Evolutionary conservation across 176 grass and related monocot species (phyloP).

Genomic region (Secale cereale): DNA sequence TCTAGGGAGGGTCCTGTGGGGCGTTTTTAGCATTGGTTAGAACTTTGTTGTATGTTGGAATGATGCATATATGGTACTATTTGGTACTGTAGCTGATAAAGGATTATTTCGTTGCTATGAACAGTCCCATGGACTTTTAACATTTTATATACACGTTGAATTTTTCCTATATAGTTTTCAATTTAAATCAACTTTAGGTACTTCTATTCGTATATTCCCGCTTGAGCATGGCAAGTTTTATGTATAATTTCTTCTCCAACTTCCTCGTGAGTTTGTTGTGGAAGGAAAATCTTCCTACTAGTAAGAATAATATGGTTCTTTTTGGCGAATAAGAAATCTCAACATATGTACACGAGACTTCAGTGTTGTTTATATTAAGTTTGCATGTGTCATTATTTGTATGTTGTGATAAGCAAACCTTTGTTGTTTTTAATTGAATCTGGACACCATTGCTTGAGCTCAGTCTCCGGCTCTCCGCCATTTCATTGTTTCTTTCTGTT

Average conservation of each 20-base stretch:
- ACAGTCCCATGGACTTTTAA: not conserved
- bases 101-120: not conserved
- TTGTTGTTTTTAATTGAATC: not conserved
- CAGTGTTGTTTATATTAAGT: not conserved
- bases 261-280: not conserved
- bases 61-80: not conserved
- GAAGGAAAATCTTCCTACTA: not conserved
- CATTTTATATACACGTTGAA: not conserved
- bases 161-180: not conserved
- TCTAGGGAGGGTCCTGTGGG: not conserved
- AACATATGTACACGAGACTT: not conserved
- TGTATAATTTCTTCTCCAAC: not conserved
- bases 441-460: not conserved
- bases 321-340: not conserved
- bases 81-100: not conserved
- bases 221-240: not conserved
- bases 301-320: not conserved
- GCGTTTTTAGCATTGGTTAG: not conserved
- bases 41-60: not conserved
- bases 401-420: not conserved
- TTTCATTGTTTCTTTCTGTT: not conserved
- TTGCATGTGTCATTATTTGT: not conserved
- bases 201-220: not conserved
- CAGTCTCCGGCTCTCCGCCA: not conserved
- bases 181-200: not conserved